phyloP scores from a whole-genome alignment of 768 basidiomycete species.

The Lactarius psammicola region DNA sequence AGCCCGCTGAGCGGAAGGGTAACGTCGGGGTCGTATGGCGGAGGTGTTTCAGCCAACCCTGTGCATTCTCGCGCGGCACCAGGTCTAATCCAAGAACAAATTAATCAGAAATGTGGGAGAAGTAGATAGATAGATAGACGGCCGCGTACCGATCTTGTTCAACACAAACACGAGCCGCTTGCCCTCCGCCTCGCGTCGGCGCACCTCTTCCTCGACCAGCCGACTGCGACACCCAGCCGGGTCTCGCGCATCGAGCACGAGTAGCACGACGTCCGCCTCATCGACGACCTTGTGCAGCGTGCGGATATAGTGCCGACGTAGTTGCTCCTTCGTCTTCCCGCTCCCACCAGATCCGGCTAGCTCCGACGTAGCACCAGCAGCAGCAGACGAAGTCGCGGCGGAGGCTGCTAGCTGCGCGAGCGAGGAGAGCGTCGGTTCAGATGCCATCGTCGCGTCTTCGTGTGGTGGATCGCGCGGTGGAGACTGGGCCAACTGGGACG shows the following conservation, averaged over 20 bases:
- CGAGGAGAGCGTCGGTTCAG: slow-evolving; percentile 66
- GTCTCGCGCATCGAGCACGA: slow-evolving; percentile 91
- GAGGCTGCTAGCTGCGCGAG: slow-evolving; percentile 50
- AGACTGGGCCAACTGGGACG: slow-evolving; percentile 7
- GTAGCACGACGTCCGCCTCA: slow-evolving; percentile 85
- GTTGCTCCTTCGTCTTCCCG: slow-evolving; percentile 64
- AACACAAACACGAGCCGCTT: slow-evolving; percentile 92
- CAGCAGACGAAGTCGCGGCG: slow-evolving; percentile 39
- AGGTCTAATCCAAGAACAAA: slow-evolving; percentile 55
- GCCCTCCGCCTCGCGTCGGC: slow-evolving; percentile 78
- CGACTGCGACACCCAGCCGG: slow-evolving; percentile 91
- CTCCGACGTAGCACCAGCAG: slow-evolving; percentile 37
- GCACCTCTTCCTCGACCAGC: slow-evolving; percentile 92
- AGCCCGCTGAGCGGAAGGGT: slow-evolving; percentile 80
- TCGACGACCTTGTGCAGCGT: slow-evolving; percentile 91
- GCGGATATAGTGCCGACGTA: slow-evolving; percentile 71
- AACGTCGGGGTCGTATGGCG: slow-evolving; percentile 90
- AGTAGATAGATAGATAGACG: background rate
- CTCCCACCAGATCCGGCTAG: slow-evolving; percentile 20
- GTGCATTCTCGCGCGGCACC: slow-evolving; percentile 83
- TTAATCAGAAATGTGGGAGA: background rate
- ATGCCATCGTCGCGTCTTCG: slow-evolving; percentile 68
- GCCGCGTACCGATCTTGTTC: slow-evolving; percentile 87
- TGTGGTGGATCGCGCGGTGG: slow-evolving; percentile 27
- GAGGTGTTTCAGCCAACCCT: slow-evolving; percentile 88